A percentile compares a stretch with the other conserved stretches of the same genome.
Evolutionary conservation across 192 early-diverging fungal species (phyloP).

Genomic region (Paraglomus brasilianum): DNA sequence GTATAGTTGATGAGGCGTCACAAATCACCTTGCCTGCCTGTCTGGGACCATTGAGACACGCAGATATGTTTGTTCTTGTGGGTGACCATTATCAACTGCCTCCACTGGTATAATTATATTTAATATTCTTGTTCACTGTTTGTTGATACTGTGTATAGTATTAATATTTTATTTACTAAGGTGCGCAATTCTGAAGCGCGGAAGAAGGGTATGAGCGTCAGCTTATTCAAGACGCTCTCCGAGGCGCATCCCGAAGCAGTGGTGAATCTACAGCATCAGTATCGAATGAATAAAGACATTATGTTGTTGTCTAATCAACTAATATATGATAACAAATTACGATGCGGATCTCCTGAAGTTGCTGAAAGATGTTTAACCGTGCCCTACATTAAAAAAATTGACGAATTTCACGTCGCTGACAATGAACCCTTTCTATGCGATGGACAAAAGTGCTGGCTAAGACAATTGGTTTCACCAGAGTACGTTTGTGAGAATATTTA

Average conservation of each 20-base stretch:
- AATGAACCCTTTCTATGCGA: background rate
- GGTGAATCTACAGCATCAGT: slow-evolving; percentile 75
- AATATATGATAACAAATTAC: slow-evolving; percentile 77
- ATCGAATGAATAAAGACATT: slow-evolving; percentile 91
- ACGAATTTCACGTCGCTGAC: background rate
- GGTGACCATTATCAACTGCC: slow-evolving; percentile 96
- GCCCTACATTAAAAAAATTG: slow-evolving; percentile 11
- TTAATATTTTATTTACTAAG: slow-evolving; percentile 35
- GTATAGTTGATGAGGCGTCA: slow-evolving; percentile 95
- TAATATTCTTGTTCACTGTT: background rate
- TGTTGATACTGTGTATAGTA: background rate
- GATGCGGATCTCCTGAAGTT: slow-evolving; percentile 66
- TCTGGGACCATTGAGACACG: slow-evolving; percentile 81
- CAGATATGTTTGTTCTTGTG: slow-evolving; percentile 85
- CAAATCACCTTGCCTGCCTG: slow-evolving; percentile 91
- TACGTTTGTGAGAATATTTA: slow-evolving; percentile 23
- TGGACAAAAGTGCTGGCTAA: slow-evolving; percentile 61
- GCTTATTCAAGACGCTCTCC: slow-evolving; percentile 79
- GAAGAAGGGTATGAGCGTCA: slow-evolving; percentile 54
- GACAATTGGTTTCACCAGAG: slow-evolving; percentile 60
- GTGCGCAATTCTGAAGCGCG: slow-evolving; percentile 57
- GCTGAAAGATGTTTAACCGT: slow-evolving; percentile 58
- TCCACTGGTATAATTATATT: slow-evolving; percentile 67
- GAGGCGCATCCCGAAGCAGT: slow-evolving; percentile 81
- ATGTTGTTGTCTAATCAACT: slow-evolving; percentile 81